Evolutionary conservation across 352 stramenopile genomes (phyloP), one percentile per base, ranked within the genome.

Genomic region (Hyaloperonospora brassicae): DNA sequence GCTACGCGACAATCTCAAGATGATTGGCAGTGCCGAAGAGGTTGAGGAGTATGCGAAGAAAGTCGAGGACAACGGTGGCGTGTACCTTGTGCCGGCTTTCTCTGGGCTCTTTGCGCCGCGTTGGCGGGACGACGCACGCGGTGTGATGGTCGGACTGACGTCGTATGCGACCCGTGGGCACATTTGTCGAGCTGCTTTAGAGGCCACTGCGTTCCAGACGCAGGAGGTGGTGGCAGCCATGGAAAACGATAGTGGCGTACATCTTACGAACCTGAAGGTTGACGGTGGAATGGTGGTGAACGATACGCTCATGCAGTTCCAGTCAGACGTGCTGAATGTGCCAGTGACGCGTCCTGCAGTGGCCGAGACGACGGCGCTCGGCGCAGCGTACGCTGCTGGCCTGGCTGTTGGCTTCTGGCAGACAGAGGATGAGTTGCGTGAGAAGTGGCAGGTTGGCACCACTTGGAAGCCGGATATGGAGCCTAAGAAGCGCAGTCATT

Each of bases 71-170:
- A 98, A 97, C 63, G 95, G 96, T 50, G 96, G 95, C 30, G 89
- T 99, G 59, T 99, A 98, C 67, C 89, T 99, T 52, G 96, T 99
- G 39, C 96, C 97, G 21, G 96, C 96, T 7, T 99, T 99, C 74
- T 90, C 85, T 2, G 96, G 97, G 52, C 68, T 99, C 6, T 98
- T 98, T 64, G 96, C 96, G 14, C 96, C 97, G 9, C 87, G 97
- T 73, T 99, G 97, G 97, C 72, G 92, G 58, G 81, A 95, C 45
- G 89, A 98, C 64, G 96, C 96, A n/a, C 86, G 97, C 59, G 96
- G 90, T 59, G 92, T 95, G 46, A 91, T 99, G 57, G 92, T 98
- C 17, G 97, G 96, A 10, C 68, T 99, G 50, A 98, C 96, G 22
- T 86, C 87, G 6, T 97, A 92, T 61, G 92, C 96, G 48, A 95